phyloP scores from a whole-genome alignment of 106 monocot species.

The Allium fistulosum region DNA sequence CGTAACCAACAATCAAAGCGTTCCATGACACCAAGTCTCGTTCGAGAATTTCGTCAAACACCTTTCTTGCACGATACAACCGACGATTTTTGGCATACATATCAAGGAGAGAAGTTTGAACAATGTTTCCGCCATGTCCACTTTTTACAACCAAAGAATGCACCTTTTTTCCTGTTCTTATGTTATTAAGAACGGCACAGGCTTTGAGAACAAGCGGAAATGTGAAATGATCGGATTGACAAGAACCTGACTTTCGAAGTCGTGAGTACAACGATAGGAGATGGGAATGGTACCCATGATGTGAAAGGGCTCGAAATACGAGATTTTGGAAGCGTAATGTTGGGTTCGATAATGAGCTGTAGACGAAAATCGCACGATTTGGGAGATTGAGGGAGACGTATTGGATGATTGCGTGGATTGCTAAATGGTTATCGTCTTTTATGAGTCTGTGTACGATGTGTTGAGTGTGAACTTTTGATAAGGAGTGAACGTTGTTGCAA shows the following conservation, averaged over 20 bases:
- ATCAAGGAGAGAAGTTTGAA: conserved; percentile 53
- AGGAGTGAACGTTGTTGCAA: conserved; percentile 7
- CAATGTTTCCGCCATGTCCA: conserved; percentile 32
- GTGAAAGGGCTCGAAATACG: conserved; percentile 35
- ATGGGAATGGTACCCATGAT: conserved; percentile 26
- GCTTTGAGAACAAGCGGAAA: conserved; percentile 64
- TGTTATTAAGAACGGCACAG: conserved; percentile 18
- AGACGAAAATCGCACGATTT: conserved; percentile 8
- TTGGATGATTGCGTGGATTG: conserved; percentile 7
- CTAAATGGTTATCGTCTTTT: neutral
- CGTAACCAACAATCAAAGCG: conserved; percentile 45
- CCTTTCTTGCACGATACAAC: conserved; percentile 20
- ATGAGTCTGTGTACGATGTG: conserved; percentile 11
- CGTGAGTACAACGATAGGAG: conserved; percentile 28
- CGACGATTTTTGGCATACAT: conserved; percentile 46
- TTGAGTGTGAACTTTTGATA: conserved; percentile 22
- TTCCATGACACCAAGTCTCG: conserved; percentile 69
- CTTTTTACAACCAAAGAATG: conserved; percentile 37
- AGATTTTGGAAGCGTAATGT: conserved; percentile 31
- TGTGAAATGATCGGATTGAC: conserved; percentile 40
- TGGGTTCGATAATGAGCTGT: conserved; percentile 10
- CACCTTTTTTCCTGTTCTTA: conserved; percentile 24
- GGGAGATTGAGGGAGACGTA: conserved; percentile 16
- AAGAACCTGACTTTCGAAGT: conserved; percentile 2
- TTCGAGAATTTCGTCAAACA: conserved; percentile 47